phyloP scores from a whole-genome alignment of 2,329 filamentous ascomycete genomes.

The Nigrospora sphaerica region DNA sequence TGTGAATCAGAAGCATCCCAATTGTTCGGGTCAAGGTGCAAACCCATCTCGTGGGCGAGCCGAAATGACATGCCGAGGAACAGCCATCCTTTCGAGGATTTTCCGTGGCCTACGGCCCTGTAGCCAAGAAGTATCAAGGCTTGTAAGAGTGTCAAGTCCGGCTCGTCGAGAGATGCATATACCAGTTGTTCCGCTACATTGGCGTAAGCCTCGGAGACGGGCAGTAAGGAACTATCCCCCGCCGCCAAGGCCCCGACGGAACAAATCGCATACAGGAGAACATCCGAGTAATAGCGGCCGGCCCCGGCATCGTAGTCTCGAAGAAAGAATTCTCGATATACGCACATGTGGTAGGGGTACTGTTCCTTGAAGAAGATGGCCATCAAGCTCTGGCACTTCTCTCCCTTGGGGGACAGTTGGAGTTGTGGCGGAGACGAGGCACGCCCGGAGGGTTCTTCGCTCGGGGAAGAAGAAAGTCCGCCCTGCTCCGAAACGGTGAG shows the following conservation, averaged over 20 bases:
- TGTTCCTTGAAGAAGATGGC: constrained; percentile 39
- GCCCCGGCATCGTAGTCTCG: constrained; percentile 38
- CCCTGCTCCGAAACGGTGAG: constrained; percentile 7
- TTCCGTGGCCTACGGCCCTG: constrained; percentile 37
- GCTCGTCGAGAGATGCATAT: constrained; percentile 34
- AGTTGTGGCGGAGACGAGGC: constrained; percentile 15
- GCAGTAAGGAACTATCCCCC: constrained; percentile 24
- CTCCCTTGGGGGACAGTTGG: constrained; percentile 32
- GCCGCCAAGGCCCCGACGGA: constrained; percentile 40
- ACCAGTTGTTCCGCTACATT: constrained; percentile 37
- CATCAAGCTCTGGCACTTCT: constrained; percentile 36
- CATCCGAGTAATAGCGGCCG: constrained; percentile 41
- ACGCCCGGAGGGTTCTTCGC: constrained; percentile 1
- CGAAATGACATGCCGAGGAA: constrained; percentile 46
- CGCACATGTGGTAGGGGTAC: constrained; percentile 41
- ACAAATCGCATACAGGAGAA: constrained; percentile 41
- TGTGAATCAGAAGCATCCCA: constrained; percentile 33
- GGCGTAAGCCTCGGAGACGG: constrained; percentile 34
- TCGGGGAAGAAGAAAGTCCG: constrained; percentile 4
- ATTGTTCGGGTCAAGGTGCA: constrained; percentile 43
- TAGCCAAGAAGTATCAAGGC: constrained; percentile 37
- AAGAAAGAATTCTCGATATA: constrained; percentile 44
- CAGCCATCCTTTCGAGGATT: constrained; percentile 42
- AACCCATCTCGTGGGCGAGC: constrained; percentile 43
- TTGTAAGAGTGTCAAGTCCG: constrained; percentile 39